phyloP scores from a whole-genome alignment of 148 eudicot genomes.

The Pharnaceum exiguum region DNA sequence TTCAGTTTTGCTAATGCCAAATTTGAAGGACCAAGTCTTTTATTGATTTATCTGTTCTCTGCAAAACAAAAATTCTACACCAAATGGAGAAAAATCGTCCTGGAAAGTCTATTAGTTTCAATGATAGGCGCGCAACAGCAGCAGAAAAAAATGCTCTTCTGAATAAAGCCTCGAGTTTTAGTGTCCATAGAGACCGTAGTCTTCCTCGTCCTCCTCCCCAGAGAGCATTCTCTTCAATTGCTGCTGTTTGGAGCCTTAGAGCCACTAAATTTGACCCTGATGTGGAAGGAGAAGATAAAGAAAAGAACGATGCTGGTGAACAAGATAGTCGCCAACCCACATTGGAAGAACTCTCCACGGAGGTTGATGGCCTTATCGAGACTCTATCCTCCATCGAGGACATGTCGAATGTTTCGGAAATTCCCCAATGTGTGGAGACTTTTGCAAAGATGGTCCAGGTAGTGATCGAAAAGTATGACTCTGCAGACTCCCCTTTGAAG shows the following conservation, averaged over 20 bases:
- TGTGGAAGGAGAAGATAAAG: background rate
- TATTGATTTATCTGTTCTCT: background rate
- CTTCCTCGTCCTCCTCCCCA: conserved; percentile 11
- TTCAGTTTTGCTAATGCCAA: conserved; percentile 1
- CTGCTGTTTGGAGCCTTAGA: background rate
- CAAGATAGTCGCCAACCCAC: conserved; percentile 1
- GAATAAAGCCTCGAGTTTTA: conserved; percentile 26
- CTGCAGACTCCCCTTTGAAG: conserved; percentile 16
- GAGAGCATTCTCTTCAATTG: conserved; percentile 13
- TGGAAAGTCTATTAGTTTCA: conserved; percentile 18
- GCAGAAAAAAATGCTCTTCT: conserved; percentile 11
- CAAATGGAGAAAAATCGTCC: conserved; percentile 21
- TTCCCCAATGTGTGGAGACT: conserved; percentile 13
- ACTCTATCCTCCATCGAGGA: conserved; percentile 12
- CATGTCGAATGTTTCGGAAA: conserved; percentile 7
- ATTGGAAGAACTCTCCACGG: conserved; percentile 17
- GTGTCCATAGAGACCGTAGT: conserved; percentile 3
- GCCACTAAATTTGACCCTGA: background rate
- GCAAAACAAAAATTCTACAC: background rate
- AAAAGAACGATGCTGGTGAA: conserved; percentile 2
- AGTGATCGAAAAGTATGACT: conserved; percentile 24
- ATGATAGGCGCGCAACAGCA: background rate
- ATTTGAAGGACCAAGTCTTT: background rate
- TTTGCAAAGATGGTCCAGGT: conserved; percentile 26
- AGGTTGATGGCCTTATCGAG: conserved; percentile 23